Conservation (phyloP, 164 flowering plant species). For the Magnolia changhungtana region DNA sequence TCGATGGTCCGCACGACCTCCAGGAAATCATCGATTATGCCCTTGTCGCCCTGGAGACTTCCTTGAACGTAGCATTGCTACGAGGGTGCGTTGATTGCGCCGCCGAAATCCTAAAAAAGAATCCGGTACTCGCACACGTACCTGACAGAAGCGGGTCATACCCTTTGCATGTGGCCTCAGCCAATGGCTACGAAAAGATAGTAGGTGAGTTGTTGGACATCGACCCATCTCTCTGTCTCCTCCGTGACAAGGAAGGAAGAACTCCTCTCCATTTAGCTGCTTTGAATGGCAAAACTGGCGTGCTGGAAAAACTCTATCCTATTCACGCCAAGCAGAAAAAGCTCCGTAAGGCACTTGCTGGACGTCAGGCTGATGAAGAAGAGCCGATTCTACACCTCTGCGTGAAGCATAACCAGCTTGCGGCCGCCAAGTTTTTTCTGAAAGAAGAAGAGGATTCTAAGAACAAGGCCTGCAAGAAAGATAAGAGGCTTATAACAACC, state of each 20-base stretch:
- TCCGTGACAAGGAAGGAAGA: conserved; percentile 1
- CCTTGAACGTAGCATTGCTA: not conserved
- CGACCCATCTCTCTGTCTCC: not conserved
- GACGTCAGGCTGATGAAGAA: not conserved
- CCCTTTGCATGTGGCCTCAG: not conserved
- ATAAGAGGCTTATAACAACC: too few relatives aligned
- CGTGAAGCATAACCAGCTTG: not conserved
- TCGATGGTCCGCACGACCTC: not conserved
- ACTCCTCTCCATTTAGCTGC: not conserved
- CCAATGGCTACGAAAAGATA: not conserved
- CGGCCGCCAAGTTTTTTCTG: not conserved
- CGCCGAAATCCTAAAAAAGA: not conserved
- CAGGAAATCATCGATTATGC: not conserved
- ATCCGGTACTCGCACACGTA: not conserved
- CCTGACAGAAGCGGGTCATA: not conserved
- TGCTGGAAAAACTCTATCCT: too few relatives aligned
- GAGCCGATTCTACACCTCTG: not conserved
- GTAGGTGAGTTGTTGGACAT: not conserved
- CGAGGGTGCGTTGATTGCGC: not conserved
- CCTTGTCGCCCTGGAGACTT: not conserved
- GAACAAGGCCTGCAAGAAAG: too few relatives aligned
- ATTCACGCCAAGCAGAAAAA: not conserved
- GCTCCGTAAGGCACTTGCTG: not conserved
- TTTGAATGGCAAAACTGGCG: not conserved
- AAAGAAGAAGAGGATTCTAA: not conserved